Evolutionary conservation across 352 stramenopile species (phyloP).

Genomic region (Globisporangium okanoganense): DNA sequence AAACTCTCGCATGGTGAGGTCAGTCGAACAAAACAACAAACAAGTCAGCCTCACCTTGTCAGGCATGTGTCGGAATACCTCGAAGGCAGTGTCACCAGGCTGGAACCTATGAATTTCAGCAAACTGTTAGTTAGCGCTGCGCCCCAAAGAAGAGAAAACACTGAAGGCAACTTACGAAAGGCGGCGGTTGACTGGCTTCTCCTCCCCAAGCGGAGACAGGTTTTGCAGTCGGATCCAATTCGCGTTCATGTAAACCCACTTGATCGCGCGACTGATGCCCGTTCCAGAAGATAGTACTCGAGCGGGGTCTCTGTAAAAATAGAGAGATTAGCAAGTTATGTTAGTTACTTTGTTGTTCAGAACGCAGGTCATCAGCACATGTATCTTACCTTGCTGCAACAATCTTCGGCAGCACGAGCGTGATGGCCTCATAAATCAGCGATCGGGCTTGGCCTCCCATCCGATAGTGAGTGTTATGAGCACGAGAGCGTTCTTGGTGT

Average conservation of each 20-base stretch:
- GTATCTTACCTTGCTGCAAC: constrained; percentile 39
- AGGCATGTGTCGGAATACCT: constrained; percentile 85
- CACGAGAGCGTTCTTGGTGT: constrained; percentile 42
- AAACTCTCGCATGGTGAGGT: neutral
- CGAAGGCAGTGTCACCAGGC: constrained; percentile 57
- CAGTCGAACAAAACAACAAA: neutral
- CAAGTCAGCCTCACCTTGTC: constrained; percentile 51
- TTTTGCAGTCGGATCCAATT: constrained; percentile 79
- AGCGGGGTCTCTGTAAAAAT: constrained; percentile 45
- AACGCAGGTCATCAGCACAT: neutral
- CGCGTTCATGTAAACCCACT: constrained; percentile 86
- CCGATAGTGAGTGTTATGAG: constrained; percentile 39
- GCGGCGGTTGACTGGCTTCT: constrained; percentile 12
- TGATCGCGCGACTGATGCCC: constrained; percentile 70
- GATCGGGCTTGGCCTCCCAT: constrained; percentile 54
- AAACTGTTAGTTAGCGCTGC: neutral
- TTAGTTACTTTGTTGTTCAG: neutral
- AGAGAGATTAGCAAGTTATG: constrained; percentile 2
- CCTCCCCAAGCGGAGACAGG: constrained; percentile 37
- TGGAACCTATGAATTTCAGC: constrained; percentile 30
- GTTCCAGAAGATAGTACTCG: constrained; percentile 66
- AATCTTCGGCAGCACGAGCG: constrained; percentile 72
- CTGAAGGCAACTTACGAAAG: constrained; percentile 32
- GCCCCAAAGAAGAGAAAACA: constrained; percentile 1
- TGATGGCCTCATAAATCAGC: constrained; percentile 78